These are phyloP conservation scores for Candida incommunis DNA, from an alignment of 805 yeast genomes.

Conservation along the genomic window DNA sequence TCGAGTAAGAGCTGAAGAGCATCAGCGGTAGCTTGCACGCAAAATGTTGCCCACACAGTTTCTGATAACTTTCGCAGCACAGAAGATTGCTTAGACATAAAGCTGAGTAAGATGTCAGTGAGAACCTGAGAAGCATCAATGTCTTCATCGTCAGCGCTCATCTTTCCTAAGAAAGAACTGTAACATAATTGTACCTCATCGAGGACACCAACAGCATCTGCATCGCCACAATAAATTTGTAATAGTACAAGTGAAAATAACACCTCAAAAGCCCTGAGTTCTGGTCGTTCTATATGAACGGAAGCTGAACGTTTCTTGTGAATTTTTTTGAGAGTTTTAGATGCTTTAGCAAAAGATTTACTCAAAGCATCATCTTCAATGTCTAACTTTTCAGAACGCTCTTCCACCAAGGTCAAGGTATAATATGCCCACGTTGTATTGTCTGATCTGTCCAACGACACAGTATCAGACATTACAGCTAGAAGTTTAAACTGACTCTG, in stretches of 20 bases:
- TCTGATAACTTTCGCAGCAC: slow-evolving; percentile 44
- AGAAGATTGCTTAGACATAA: slow-evolving; percentile 42
- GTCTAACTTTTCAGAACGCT: slow-evolving; percentile 7
- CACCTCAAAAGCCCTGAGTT: slow-evolving; percentile 55
- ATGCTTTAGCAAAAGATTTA: slow-evolving; percentile 32
- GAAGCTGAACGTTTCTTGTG: slow-evolving; percentile 23
- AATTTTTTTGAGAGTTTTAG: slow-evolving; percentile 33
- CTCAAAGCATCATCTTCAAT: slow-evolving; percentile 15
- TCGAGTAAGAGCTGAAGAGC: slow-evolving; percentile 40
- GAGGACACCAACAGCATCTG: slow-evolving; percentile 62
- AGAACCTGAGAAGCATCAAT: slow-evolving; percentile 34
- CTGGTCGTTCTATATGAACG: slow-evolving; percentile 24
- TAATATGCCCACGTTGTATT: slow-evolving; percentile 46
- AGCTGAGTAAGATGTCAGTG: slow-evolving; percentile 44
- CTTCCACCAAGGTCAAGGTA: slow-evolving; percentile 17
- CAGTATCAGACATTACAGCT: slow-evolving; percentile 49
- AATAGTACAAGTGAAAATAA: slow-evolving; percentile 62
- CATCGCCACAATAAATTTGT: slow-evolving; percentile 58
- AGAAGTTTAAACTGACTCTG: slow-evolving; percentile 23
- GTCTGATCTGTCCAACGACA: slow-evolving; percentile 31
- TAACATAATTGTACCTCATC: slow-evolving; percentile 59
- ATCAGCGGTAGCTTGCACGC: slow-evolving; percentile 28
- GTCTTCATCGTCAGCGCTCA: slow-evolving; percentile 19
- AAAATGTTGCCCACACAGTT: slow-evolving; percentile 42
- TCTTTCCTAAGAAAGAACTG: slow-evolving; percentile 26